Conservation (phyloP, 2,329 filamentous ascomycete species). For the Colletotrichum camelliae region DNA sequence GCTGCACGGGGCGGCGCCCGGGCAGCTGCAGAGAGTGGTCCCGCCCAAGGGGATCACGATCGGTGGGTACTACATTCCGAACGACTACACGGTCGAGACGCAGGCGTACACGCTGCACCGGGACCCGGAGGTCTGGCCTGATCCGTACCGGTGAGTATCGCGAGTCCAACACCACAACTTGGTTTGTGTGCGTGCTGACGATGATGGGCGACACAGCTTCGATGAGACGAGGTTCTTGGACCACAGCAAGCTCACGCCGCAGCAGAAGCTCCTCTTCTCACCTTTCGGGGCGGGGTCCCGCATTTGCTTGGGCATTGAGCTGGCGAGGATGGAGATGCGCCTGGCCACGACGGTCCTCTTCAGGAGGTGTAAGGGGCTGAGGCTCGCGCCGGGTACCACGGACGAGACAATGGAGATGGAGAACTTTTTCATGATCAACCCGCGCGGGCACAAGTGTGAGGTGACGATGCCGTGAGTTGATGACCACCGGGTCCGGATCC, state of each 20-base stretch:
- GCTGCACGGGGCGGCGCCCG: conserved; percentile 44
- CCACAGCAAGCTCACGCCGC: conserved; percentile 17
- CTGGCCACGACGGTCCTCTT: conserved; percentile 59
- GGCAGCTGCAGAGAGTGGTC: conserved; percentile 42
- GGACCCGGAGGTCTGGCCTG: conserved; percentile 42
- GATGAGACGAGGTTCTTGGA: conserved; percentile 12
- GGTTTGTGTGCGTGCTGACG: not conserved
- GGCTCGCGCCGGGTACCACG: conserved; percentile 35
- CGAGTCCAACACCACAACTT: accelerated
- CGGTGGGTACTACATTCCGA: conserved; percentile 43
- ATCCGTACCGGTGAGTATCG: conserved; percentile 34
- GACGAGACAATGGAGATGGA: conserved; percentile 39
- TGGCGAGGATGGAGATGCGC: conserved; percentile 62
- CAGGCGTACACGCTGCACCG: conserved; percentile 54
- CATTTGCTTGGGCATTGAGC: conserved; percentile 60
- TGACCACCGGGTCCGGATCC: not conserved
- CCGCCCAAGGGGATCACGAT: conserved; percentile 44
- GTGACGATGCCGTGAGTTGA: not conserved
- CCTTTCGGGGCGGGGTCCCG: conserved; percentile 56
- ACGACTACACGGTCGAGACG: conserved; percentile 42
- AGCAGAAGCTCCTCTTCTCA: conserved; percentile 54
- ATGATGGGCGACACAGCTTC: not conserved
- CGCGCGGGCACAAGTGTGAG: conserved; percentile 36
- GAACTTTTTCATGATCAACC: conserved; percentile 38
- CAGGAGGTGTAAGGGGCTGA: conserved; percentile 44